Percentiles rank a stretch among this genome's conserved stretches.
phyloP scores from a whole-genome alignment of 129 eudicot genomes.

The Artemisia annua region DNA sequence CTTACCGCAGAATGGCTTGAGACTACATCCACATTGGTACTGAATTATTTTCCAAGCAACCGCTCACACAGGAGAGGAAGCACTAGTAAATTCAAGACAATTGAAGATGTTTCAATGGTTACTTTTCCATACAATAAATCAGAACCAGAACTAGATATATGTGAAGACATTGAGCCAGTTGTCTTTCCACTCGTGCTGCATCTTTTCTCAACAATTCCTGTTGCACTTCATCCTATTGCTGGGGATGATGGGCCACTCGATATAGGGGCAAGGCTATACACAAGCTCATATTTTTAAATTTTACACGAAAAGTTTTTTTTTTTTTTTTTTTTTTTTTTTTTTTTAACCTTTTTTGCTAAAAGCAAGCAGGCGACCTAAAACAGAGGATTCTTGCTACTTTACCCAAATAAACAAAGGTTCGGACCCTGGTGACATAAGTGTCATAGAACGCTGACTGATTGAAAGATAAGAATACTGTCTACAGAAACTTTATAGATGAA shows the following conservation, averaged over 20 bases:
- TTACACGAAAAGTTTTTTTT: too few relatives aligned
- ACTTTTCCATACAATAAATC: constrained; percentile 40
- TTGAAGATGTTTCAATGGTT: constrained; percentile 73
- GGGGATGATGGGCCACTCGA: constrained; percentile 92
- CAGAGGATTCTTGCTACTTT: too few relatives aligned
- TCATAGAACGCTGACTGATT: too few relatives aligned
- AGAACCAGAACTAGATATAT: constrained; percentile 26
- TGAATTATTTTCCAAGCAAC: constrained; percentile 41
- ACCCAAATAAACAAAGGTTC: too few relatives aligned
- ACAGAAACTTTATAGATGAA: constrained; percentile 3
- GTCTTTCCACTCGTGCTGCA: constrained; percentile 74
- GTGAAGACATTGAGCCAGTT: constrained; percentile 53
- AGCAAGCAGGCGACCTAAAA: too few relatives aligned
- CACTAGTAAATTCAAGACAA: constrained; percentile 48
- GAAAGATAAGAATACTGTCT: background rate
- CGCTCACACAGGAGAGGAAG: constrained; percentile 56
- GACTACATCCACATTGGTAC: constrained; percentile 71
- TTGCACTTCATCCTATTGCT: constrained; percentile 83
- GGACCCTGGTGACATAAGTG: too few relatives aligned
- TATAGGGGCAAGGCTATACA: constrained; percentile 75
- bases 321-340: too few relatives aligned
- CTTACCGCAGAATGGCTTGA: constrained; percentile 87
- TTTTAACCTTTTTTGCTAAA: too few relatives aligned
- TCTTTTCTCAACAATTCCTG: constrained; percentile 73
- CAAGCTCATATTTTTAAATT: constrained; percentile 55